These are phyloP conservation scores for Scedosporium apiospermum DNA, from an alignment of 2,329 filamentous ascomycete species.

Conservation along the genomic window DNA sequence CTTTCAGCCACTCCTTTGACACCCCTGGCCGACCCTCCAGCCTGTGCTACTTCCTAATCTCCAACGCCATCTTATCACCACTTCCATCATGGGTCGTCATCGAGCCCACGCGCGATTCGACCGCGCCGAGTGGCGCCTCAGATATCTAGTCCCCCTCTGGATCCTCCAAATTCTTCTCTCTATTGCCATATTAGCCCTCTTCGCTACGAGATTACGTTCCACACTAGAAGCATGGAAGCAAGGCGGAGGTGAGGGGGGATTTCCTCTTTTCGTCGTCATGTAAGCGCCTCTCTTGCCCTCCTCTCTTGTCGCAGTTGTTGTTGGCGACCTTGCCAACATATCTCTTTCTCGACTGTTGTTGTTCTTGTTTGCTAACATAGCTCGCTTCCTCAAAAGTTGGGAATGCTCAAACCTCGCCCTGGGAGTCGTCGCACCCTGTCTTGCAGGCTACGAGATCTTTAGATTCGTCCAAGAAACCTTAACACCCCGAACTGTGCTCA, in stretches of 20 bases:
- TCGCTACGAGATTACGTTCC: constrained; percentile 41
- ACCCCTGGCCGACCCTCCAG: not conserved
- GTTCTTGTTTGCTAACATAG: not conserved
- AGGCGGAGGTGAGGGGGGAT: constrained; percentile 27
- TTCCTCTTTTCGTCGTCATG: constrained; percentile 39
- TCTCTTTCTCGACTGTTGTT: no score
- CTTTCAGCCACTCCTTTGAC: not conserved
- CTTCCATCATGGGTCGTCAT: constrained; percentile 29
- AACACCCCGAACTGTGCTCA: constrained; percentile 45
- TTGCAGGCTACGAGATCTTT: constrained; percentile 37
- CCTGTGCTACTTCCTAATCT: not conserved
- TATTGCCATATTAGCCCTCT: constrained; percentile 38
- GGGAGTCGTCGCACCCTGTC: constrained; percentile 34
- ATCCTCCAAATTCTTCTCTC: constrained; percentile 35
- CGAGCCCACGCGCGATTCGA: constrained; percentile 43
- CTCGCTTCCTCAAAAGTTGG: constrained; percentile 23
- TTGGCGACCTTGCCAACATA: not conserved
- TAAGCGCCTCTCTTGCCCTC: constrained; percentile 21
- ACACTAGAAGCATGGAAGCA: constrained; percentile 28
- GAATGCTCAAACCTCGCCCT: constrained; percentile 42
- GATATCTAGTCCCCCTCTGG: constrained; percentile 41
- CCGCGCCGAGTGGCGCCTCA: constrained; percentile 40
- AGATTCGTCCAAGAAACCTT: constrained; percentile 37
- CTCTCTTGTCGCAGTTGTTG: not conserved
- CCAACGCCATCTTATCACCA: not conserved